Base-by-base conservation (phyloP, 257 asterid genomes). In the Ballota nigra region DNA sequence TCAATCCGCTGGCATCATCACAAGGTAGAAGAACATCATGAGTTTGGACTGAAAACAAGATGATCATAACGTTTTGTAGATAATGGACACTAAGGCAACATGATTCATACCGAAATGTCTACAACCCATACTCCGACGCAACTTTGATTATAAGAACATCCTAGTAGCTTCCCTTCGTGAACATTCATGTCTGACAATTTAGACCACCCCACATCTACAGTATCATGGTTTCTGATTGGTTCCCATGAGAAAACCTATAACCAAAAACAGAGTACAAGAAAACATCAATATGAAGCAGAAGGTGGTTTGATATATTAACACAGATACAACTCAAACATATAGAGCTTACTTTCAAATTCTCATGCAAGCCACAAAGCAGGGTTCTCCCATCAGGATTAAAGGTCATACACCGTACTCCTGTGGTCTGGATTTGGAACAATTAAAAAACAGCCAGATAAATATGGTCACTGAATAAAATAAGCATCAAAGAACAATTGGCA, bases 61-160 rank as follows among this genome's bases (percentile, higher is more conserved):
- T 75, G 62, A 70, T 47, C 57, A 74, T 64, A 70, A 68, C 68
- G 65, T 68, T 74, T 31, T 71, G 76, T 55, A 19, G 47, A 40
- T 53, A 70, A 33, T 62, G 69, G 52, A 64, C 28, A 70, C 53
- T 20, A 62, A 58, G 33, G 58, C 63, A 31, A 36, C 13, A 74
- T 66, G 29, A 65, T 72, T 22, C 66, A 34, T 86, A 95, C 98
- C 88, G 98, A 88, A 64, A 95, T 92, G 83, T 95, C 99, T 33
- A 92, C 99, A 64, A 95, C 98, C 99, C 99, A 95, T 63, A 95
- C 96, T 64, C 99, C 99, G 71, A 95, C 99, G 76, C 99, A 95
- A 77, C 97, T 95, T 83, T 92, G 99, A 83, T 95, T 95, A 78
- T 84, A 92, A 43, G 99, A 95, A 83, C 99, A 95, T 72, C 99